Evolutionary conservation across 1,284 basidiomycete genomes (phyloP), one percentile per base, ranked within the genome.

Genomic region (Puccinia sorghi): DNA sequence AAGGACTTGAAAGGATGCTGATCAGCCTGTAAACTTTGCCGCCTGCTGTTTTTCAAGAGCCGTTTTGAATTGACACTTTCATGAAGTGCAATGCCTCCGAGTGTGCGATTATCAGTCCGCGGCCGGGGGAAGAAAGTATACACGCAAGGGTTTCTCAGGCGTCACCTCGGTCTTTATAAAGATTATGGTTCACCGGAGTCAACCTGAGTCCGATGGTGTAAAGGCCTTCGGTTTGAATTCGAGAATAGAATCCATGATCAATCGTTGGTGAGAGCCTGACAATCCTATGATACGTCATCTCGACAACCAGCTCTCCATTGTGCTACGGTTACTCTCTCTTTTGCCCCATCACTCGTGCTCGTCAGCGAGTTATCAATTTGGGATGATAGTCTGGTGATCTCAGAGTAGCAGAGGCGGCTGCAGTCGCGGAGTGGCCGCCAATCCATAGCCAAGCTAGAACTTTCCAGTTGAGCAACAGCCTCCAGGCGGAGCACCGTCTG

Each of bases 211-310:
- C n/a, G 5, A 8, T 15, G 50, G 50, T 9, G 50, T 27, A 56
- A 56, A 41, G 20, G 37, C 59, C 59, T 63, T 63, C 59, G 59
- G 59, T 63, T 63, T 63, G 37, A 63, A 41, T 32, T 39, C 27
- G 37, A 13, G 32, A 37, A 32, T n/a, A 27, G 27, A 59, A 59
- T 59, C 57, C 57, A 59, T 59, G 15, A 56, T 56, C 54, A 63
- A 63, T 63, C 37, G 37, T 41, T 39, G 59, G 59, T 63, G 59
- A 63, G 59, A 63, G 22, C 27, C 27, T 39, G n/a, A 59, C 57
- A 32, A 37, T 37, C 32, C 7, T 37, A 59, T 17, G 20, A 56
- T 56, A 56, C 59, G 57, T 63, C 17, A 12, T 12, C 37, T 63
- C 59, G 41, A 17, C 59, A 37, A 63, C 41, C 59, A 46, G 17